phyloP scores from a whole-genome alignment of 768 basidiomycete species.

The Neoboletus magnificus region DNA sequence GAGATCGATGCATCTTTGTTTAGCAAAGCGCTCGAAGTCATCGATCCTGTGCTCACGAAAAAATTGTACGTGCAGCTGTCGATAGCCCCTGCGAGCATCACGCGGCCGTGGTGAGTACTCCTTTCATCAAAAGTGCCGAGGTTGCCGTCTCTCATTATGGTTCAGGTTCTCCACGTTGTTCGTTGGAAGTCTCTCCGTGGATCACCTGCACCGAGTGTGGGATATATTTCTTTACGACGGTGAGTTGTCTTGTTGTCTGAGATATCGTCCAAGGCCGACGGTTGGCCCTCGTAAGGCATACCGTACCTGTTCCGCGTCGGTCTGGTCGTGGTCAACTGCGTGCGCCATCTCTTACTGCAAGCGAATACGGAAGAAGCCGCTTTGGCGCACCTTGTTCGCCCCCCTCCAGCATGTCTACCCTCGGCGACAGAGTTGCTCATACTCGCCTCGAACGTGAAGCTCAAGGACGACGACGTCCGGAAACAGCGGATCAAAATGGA shows the following conservation, averaged over 20 bases:
- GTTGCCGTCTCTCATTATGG: neutral
- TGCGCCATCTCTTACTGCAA: slow-evolving; percentile 58
- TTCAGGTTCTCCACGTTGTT: slow-evolving; percentile 73
- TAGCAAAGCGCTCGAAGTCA: slow-evolving; percentile 60
- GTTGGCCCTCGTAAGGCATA: slow-evolving; percentile 47
- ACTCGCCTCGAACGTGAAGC: slow-evolving; percentile 59
- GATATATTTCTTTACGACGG: slow-evolving; percentile 82
- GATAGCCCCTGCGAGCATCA: slow-evolving; percentile 54
- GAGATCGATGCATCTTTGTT: slow-evolving; percentile 78
- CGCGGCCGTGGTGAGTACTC: slow-evolving; percentile 54
- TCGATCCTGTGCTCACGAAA: slow-evolving; percentile 58
- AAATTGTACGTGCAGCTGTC: slow-evolving; percentile 65
- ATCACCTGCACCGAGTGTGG: slow-evolving; percentile 74
- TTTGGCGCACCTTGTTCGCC: slow-evolving; percentile 47
- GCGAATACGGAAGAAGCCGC: slow-evolving; percentile 44
- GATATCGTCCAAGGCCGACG: neutral
- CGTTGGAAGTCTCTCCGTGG: slow-evolving; percentile 59
- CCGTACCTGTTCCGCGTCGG: slow-evolving; percentile 74
- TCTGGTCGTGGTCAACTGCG: slow-evolving; percentile 58
- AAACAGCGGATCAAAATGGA: slow-evolving; percentile 77
- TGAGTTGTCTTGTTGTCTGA: slow-evolving; percentile 27
- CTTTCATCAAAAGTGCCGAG: neutral
- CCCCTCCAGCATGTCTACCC: slow-evolving; percentile 53
- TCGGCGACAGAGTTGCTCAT: slow-evolving; percentile 57
- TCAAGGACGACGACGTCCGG: slow-evolving; percentile 76